These are phyloP conservation scores for Athelia psychrophila DNA, from an alignment of 1,284 basidiomycete genomes.

Conservation along the genomic window DNA sequence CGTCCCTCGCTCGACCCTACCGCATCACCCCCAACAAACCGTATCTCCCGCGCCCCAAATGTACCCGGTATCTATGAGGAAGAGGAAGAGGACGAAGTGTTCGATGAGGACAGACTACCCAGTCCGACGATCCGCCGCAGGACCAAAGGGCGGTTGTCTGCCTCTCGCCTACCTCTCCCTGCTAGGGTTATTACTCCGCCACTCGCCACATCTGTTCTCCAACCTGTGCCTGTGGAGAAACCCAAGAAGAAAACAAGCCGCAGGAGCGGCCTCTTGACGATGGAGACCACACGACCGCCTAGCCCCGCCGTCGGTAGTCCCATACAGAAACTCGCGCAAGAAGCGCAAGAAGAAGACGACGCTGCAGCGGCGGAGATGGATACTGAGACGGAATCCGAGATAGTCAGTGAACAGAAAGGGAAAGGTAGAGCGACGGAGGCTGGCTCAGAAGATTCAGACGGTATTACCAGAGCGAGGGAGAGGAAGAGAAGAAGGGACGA, in stretches of 20 bases:
- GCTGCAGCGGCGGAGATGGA: slow-evolving; percentile 15
- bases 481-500: slow-evolving; percentile 39
- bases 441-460: slow-evolving; percentile 23
- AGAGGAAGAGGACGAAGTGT: slow-evolving; percentile 42
- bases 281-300: slow-evolving; percentile 40
- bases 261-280: slow-evolving; percentile 61
- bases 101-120: slow-evolving; percentile 39
- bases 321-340: slow-evolving; percentile 44
- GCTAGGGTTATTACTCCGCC: slow-evolving; percentile 31
- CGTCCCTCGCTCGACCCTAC: slow-evolving; percentile 37
- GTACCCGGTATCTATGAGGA: slow-evolving; percentile 68
- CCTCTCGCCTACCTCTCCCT: slow-evolving; percentile 44
- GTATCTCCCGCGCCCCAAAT: slow-evolving; percentile 63
- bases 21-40: slow-evolving; percentile 47
- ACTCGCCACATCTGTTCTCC: slow-evolving; percentile 15
- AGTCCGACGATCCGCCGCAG: slow-evolving; percentile 36
- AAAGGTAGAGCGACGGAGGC: slow-evolving; percentile 20
- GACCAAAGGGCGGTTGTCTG: slow-evolving; percentile 36
- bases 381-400: slow-evolving; percentile 19
- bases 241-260: slow-evolving; percentile 49
- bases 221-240: slow-evolving; percentile 11
- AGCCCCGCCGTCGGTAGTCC: slow-evolving; percentile 71
- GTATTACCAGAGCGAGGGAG: slow-evolving; percentile 27
- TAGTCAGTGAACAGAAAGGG: slow-evolving; percentile 33
- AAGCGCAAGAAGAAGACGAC: slow-evolving; percentile 4